Conservation (phyloP, 2,329 filamentous ascomycete genomes). For the Xylariaceae sp. region DNA sequence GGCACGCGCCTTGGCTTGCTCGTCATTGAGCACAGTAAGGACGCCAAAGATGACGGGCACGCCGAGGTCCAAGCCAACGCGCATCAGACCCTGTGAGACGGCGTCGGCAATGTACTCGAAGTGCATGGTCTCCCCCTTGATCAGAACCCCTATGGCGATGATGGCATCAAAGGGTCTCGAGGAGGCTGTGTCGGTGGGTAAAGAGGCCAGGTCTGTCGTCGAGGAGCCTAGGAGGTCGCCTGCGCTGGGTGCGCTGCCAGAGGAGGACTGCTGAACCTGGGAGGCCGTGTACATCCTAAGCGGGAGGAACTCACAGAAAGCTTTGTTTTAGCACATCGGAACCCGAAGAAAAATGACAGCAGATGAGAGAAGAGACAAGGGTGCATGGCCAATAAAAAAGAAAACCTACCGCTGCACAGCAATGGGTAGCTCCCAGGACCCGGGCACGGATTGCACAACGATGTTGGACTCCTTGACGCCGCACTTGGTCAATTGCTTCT, state of each 20-base stretch:
- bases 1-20: slow-evolving; percentile 80
- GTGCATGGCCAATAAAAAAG: too few relatives aligned
- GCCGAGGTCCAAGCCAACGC: slow-evolving; percentile 81
- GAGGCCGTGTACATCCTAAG: slow-evolving; percentile 75
- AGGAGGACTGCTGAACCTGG: slow-evolving; percentile 69
- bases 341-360: background rate
- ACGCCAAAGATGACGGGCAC: slow-evolving; percentile 90
- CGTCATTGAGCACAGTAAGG: slow-evolving; percentile 80
- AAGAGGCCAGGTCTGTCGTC: slow-evolving; percentile 60
- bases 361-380: too few relatives aligned
- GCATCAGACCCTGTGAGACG: slow-evolving; percentile 88
- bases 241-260: slow-evolving; percentile 58
- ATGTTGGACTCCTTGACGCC: slow-evolving; percentile 89
- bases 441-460: slow-evolving; percentile 81
- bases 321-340: too few relatives aligned
- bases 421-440: slow-evolving; percentile 90
- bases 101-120: slow-evolving; percentile 97
- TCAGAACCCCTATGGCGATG: slow-evolving; percentile 90
- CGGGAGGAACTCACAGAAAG: too few relatives aligned
- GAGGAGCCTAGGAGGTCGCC: slow-evolving; percentile 70
- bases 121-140: slow-evolving; percentile 99
- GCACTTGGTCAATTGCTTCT: slow-evolving; percentile 67
- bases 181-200: slow-evolving; percentile 34
- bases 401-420: slow-evolving; percentile 70
- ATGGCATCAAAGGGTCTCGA: slow-evolving; percentile 78